phyloP scores from a whole-genome alignment of 2,329 filamentous ascomycete species.

The Fusarium sambucinum region DNA sequence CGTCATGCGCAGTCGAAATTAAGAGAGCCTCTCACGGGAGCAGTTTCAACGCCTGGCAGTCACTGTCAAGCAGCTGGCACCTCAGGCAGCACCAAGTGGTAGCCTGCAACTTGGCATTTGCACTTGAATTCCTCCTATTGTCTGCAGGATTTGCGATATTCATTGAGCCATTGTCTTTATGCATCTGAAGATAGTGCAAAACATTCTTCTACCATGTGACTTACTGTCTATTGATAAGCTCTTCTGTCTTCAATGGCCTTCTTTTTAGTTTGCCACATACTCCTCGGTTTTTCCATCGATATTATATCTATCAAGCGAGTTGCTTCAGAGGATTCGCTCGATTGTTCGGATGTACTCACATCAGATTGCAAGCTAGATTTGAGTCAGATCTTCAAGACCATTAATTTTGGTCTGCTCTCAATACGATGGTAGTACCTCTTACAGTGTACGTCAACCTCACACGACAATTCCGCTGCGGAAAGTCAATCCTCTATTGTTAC shows the following conservation, averaged over 20 bases:
- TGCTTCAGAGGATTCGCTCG: not conserved
- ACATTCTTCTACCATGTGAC: not conserved
- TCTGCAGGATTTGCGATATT: too few species aligned
- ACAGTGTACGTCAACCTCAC: not conserved
- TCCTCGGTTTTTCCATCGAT: not conserved
- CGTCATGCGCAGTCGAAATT: slow-evolving; percentile 11
- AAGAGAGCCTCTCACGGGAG: not conserved
- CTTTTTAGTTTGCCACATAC: not conserved
- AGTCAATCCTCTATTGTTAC: too few species aligned
- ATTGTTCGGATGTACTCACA: not conserved
- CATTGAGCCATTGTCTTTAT: not conserved
- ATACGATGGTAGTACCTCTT: too few species aligned
- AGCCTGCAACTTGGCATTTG: not conserved
- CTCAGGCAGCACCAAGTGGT: slow-evolving; percentile 28
- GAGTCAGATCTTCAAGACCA: not conserved
- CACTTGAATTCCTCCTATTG: not conserved
- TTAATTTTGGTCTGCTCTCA: not conserved
- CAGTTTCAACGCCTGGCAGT: slow-evolving; percentile 24
- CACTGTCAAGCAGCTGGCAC: slow-evolving; percentile 34
- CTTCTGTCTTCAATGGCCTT: not conserved
- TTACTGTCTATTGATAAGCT: not conserved
- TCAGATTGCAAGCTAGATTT: not conserved
- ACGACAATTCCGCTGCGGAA: too few species aligned
- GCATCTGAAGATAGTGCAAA: too few species aligned
- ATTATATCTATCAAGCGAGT: not conserved